These are phyloP conservation scores for Suillus subalutaceus DNA, from an alignment of 768 basidiomycete species.

Conservation along the genomic window DNA sequence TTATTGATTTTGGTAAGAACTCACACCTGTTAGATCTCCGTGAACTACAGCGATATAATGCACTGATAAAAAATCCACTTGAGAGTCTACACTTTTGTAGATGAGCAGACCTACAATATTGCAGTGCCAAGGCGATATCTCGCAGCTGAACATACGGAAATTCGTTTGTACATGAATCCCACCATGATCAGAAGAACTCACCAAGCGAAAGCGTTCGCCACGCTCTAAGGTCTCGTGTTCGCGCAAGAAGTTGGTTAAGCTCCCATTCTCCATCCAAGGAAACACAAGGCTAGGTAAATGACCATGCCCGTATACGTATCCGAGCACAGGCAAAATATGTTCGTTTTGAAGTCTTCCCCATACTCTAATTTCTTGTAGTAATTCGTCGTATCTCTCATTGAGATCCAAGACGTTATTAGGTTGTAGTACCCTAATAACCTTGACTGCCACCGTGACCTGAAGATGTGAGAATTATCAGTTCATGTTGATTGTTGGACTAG, in stretches of 20 bases:
- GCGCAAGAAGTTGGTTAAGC: slow-evolving; percentile 20
- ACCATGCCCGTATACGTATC: slow-evolving; percentile 32
- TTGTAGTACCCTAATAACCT: not conserved
- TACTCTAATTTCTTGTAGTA: slow-evolving; percentile 27
- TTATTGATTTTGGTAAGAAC: not conserved
- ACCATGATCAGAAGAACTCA: not conserved
- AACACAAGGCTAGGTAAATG: slow-evolving; percentile 33
- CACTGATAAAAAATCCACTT: not conserved
- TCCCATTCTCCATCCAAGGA: slow-evolving; percentile 36
- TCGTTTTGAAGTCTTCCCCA: slow-evolving; percentile 22
- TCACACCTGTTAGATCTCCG: slow-evolving; percentile 10
- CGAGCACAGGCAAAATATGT: slow-evolving; percentile 35
- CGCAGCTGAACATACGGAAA: not conserved
- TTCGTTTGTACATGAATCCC: not conserved
- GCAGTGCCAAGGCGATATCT: slow-evolving; percentile 10
- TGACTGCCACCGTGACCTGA: slow-evolving; percentile 3
- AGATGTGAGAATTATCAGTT: not conserved
- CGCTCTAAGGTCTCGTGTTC: not conserved
- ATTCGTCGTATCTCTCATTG: not conserved
- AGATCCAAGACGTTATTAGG: not conserved
- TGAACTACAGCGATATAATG: slow-evolving; percentile 10
- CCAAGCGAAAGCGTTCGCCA: not conserved
- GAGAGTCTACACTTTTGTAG: not conserved
- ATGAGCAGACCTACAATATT: slow-evolving; percentile 5
- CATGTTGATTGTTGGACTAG: not conserved